A percentile compares a stretch with the other conserved stretches of the same genome.
Conservation (phyloP, 441 rosid genomes). For the Rhodomyrtus psidioides region DNA sequence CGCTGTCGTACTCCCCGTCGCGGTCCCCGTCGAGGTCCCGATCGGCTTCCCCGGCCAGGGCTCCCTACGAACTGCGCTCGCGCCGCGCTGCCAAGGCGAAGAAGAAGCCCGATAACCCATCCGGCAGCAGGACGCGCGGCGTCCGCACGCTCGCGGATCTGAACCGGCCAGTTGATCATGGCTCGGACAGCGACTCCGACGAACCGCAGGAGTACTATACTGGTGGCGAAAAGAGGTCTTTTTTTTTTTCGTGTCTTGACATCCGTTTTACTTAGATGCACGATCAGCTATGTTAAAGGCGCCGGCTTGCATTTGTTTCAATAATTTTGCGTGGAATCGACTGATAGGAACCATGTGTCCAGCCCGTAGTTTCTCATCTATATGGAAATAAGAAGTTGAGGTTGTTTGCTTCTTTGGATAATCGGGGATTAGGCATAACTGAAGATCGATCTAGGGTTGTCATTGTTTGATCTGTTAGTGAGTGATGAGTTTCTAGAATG, state of each 20-base stretch:
- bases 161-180: slow-evolving; percentile 40
- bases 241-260: background rate
- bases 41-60: slow-evolving; percentile 3
- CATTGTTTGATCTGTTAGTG: background rate
- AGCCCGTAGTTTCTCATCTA: background rate
- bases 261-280: background rate
- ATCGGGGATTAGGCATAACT: background rate
- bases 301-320: background rate
- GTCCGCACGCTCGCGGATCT: slow-evolving; percentile 73
- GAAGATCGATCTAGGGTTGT: background rate
- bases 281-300: background rate
- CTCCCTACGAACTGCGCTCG: slow-evolving; percentile 18
- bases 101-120: slow-evolving; percentile 10
- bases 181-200: slow-evolving; percentile 43
- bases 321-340: background rate
- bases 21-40: slow-evolving; percentile 31
- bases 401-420: background rate
- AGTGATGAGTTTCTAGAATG: background rate
- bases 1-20: slow-evolving; percentile 20
- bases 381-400: background rate
- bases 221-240: slow-evolving; percentile 79
- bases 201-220: slow-evolving; percentile 64
- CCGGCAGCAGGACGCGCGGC: slow-evolving; percentile 31
- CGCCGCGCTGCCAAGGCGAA: slow-evolving; percentile 22
- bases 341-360: background rate